These are phyloP conservation scores for Fusarium guadeloupense DNA, from an alignment of 2,329 filamentous ascomycete genomes.

Conservation along the genomic window DNA sequence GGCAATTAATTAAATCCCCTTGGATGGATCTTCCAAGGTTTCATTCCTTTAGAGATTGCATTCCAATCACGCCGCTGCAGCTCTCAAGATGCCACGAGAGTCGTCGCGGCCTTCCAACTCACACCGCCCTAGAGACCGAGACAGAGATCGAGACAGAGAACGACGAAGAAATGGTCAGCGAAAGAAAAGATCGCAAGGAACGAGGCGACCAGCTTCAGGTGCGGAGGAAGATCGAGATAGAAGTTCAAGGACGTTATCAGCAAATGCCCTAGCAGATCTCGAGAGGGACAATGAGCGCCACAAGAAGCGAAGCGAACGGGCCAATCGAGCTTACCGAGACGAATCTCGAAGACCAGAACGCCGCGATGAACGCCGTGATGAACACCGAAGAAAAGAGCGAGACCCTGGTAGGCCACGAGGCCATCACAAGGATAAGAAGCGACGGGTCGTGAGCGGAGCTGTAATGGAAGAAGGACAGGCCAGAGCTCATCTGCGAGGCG, in stretches of 20 bases:
- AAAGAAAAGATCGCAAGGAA: constrained; percentile 47
- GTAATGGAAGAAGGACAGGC: constrained; percentile 73
- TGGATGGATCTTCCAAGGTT: constrained; percentile 15
- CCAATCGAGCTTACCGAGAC: constrained; percentile 21
- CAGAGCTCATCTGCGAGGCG: constrained; percentile 54
- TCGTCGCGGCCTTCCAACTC: constrained; percentile 47
- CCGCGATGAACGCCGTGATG: constrained; percentile 38
- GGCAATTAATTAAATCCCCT: constrained; percentile 17
- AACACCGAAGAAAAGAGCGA: constrained; percentile 34
- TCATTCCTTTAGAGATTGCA: constrained; percentile 30
- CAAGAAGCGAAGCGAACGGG: constrained; percentile 48
- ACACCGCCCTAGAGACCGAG: constrained; percentile 32
- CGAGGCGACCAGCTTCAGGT: constrained; percentile 46
- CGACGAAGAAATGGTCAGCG: constrained; percentile 48
- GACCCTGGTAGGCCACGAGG: constrained; percentile 46
- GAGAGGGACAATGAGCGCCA: constrained; percentile 66
- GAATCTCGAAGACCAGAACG: constrained; percentile 48
- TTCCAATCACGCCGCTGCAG: constrained; percentile 37
- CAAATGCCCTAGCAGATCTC: constrained; percentile 71
- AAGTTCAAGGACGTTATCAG: constrained; percentile 50
- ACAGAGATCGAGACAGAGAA: constrained; percentile 37
- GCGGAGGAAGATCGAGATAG: constrained; percentile 48
- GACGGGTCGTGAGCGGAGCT: constrained; percentile 74
- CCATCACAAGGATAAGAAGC: constrained; percentile 58
- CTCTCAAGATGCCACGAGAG: constrained; percentile 49